Conservation (phyloP, 768 basidiomycete genomes). For the Auricularia sp. region DNA sequence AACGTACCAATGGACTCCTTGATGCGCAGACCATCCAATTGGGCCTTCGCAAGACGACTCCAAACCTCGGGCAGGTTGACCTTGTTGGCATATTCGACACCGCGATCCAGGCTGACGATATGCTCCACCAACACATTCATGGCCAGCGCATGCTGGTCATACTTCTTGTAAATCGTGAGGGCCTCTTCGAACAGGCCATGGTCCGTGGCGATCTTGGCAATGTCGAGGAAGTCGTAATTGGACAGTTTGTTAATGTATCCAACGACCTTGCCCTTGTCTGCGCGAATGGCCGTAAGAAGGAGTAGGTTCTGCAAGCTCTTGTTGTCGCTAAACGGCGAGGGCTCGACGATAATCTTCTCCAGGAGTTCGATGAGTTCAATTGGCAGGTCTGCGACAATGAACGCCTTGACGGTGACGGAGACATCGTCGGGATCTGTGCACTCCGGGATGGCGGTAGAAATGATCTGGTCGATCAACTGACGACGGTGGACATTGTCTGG, state of each 20-base stretch:
- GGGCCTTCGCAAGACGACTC: constrained; percentile 96
- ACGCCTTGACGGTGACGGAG: constrained; percentile 95
- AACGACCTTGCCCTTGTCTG: constrained; percentile 97
- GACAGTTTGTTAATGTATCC: constrained; percentile 95
- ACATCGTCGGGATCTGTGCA: constrained; percentile 98
- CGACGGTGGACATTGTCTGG: constrained; percentile 87
- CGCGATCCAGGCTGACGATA: constrained; percentile 94
- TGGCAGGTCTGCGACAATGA: constrained; percentile 93
- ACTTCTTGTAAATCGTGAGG: constrained; percentile 94
- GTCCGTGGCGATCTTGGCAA: constrained; percentile 93
- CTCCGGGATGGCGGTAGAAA: constrained; percentile 91
- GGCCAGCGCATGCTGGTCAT: constrained; percentile 88
- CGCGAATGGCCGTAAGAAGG: constrained; percentile 89
- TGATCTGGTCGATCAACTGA: constrained; percentile 88
- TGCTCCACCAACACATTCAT: constrained; percentile 98
- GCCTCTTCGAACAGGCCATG: constrained; percentile 95
- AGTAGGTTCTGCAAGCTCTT: constrained; percentile 91
- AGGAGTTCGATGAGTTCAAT: constrained; percentile 93
- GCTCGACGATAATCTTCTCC: constrained; percentile 97
- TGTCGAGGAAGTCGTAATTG: constrained; percentile 90
- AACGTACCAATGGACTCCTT: constrained; percentile 88
- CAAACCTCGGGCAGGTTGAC: constrained; percentile 95
- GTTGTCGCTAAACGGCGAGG: constrained; percentile 96
- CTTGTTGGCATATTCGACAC: constrained; percentile 90
- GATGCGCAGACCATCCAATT: constrained; percentile 94